phyloP scores from a whole-genome alignment of 108 stramenopile genomes.

The Cyclotella choctawhatcheeana region DNA sequence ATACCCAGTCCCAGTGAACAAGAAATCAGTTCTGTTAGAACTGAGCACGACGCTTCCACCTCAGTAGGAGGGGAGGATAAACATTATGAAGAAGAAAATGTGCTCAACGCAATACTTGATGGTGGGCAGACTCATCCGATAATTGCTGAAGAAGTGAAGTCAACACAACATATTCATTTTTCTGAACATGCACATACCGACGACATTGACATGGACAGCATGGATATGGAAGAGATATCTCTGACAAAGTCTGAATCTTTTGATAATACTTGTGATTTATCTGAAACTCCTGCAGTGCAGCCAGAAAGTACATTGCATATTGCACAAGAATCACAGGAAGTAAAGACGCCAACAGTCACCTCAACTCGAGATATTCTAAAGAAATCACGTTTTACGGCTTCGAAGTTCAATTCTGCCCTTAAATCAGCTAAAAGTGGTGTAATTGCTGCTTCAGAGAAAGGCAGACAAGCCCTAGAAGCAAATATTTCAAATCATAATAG shows the following conservation, averaged over 20 bases:
- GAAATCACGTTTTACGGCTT: constrained; percentile 31
- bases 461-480: constrained; percentile 25
- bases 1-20: no score
- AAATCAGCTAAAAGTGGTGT: constrained; percentile 40
- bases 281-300: no score
- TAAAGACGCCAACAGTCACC: background rate
- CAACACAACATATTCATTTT: background rate
- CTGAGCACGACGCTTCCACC: no score
- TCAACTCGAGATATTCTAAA: constrained; percentile 27
- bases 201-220: background rate
- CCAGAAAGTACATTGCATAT: no score
- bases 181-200: background rate
- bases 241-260: background rate
- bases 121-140: no score
- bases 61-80: no score
- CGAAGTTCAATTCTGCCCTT: constrained; percentile 36
- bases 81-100: no score
- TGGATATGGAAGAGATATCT: constrained; percentile 26
- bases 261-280: background rate
- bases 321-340: background rate
- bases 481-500: background rate
- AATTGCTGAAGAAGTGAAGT: background rate
- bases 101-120: no score
- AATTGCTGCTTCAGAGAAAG: constrained; percentile 34
- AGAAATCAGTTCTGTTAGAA: no score